These are phyloP conservation scores for Cronartium quercuum DNA, from an alignment of 1,284 basidiomycete genomes.

Conservation along the genomic window DNA sequence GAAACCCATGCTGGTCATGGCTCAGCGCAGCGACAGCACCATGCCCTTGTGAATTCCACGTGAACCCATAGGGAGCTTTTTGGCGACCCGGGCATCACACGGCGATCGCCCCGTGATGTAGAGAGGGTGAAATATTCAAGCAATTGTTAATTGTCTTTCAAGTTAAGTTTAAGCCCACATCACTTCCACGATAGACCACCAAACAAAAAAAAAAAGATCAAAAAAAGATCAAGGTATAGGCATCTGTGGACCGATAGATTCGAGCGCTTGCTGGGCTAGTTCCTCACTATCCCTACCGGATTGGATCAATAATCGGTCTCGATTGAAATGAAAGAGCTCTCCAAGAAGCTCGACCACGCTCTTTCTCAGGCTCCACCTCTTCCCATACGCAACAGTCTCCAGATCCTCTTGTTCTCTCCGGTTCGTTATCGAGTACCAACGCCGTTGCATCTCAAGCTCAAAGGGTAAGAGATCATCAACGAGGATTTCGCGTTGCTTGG, in stretches of 20 bases:
- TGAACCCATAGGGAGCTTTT: too few relatives aligned
- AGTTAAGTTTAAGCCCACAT: too few relatives aligned
- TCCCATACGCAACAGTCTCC: neutral
- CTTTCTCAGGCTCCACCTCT: neutral
- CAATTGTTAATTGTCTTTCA: too few relatives aligned
- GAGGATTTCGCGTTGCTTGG: neutral
- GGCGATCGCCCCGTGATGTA: too few relatives aligned
- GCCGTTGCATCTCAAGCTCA: conserved; percentile 13
- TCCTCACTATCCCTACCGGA: neutral
- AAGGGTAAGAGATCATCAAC: conserved; percentile 23
- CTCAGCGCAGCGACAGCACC: too few relatives aligned
- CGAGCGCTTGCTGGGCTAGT: neutral
- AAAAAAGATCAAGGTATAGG: too few relatives aligned
- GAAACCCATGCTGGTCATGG: too few relatives aligned
- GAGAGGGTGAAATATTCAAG: too few relatives aligned
- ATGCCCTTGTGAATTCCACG: too few relatives aligned
- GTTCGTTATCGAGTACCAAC: conserved; percentile 6
- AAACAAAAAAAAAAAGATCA: too few relatives aligned
- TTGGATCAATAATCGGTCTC: neutral
- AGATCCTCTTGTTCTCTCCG: neutral
- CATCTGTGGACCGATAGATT: neutral
- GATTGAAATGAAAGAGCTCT: neutral
- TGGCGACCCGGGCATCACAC: too few relatives aligned
- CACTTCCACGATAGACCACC: too few relatives aligned
- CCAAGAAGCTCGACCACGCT: neutral